Base-by-base conservation (phyloP, 768 basidiomycete species). In the Lactarius hatsudake region DNA sequence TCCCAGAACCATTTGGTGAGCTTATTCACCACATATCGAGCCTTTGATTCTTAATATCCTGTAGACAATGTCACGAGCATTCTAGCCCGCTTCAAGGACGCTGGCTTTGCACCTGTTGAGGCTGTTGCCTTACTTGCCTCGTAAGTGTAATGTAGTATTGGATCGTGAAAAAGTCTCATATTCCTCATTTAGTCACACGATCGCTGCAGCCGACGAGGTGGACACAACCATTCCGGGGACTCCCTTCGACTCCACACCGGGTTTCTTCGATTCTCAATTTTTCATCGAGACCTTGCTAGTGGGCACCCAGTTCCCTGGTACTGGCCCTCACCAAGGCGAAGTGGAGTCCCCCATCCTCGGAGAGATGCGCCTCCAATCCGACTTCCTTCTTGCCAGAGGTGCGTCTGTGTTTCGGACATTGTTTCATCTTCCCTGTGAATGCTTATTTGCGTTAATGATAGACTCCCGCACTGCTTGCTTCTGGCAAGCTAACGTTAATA, bases 401-500 rank as follows among this genome's bases (percentile, higher is more conserved):
- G 23, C 51, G 32, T 26, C 8, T 45, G 42, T 42, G 43, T 45
- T n/a, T n/a, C 20, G 20, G 43, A 18, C 6, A 15, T 7, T 28
- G 20, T 54, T 30, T 38, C 32, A 26, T 18, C 28, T 23, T 62
- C n/a, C 38, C 10, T 45, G 20, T 1, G 26, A n/a, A n/a, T 26
- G 23, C 51, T 53, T 2, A 42, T 12, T 13, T 36, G 5, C 12
- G n/a, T 28, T 6, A 20, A 54, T 4, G 23, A 9, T 30, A 64
- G 78, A 78, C 69, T 64, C 70, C n/a, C 73, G 76, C 64, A 76
- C 77, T 12, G 75, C 76, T 26, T 78, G 76, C 73, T 65, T 71
- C 42, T 78, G 77, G 77, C 76, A 78, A 69, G 69, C 63, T 30
- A 72, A 75, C 64, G 70, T 75, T 45, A 65, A 72, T 62, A 61